phyloP scores from a whole-genome alignment of 495 filamentous ascomycete genomes.

The Aspergillus homomorphus region DNA sequence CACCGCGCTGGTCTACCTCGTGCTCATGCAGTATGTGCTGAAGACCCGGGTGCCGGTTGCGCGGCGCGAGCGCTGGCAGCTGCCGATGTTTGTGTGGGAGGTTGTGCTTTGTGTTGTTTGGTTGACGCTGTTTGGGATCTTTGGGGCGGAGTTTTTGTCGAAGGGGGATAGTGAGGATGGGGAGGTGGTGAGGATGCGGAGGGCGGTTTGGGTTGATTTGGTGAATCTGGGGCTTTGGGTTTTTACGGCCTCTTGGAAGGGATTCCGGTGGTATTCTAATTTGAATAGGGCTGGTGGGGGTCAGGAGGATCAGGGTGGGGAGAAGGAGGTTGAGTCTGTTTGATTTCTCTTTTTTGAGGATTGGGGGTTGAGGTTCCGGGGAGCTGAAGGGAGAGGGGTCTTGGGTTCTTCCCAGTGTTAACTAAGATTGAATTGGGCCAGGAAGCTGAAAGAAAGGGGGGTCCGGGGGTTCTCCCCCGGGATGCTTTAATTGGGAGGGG shows the following conservation, averaged over 20 bases:
- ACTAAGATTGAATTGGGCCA: too few species aligned
- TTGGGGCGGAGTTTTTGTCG: slow-evolving; percentile 71
- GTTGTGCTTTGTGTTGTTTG: slow-evolving; percentile 66
- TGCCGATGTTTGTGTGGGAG: slow-evolving; percentile 65
- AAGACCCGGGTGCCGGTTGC: slow-evolving; percentile 20
- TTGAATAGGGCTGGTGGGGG: slow-evolving; percentile 8
- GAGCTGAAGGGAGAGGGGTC: not conserved
- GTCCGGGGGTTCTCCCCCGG: too few species aligned
- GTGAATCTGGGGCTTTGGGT: slow-evolving; percentile 71
- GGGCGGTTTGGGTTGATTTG: slow-evolving; percentile 82
- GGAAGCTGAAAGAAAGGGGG: too few species aligned
- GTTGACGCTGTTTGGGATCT: slow-evolving; percentile 77
- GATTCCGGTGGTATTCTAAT: slow-evolving; percentile 38
- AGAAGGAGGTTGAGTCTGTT: slow-evolving; percentile 16
- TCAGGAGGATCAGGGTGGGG: slow-evolving; percentile 5
- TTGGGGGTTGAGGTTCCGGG: not conserved
- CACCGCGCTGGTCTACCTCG: slow-evolving; percentile 57
- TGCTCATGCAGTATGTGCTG: slow-evolving; percentile 54
- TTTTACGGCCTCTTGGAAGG: slow-evolving; percentile 45
- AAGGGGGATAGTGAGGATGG: slow-evolving; percentile 39
- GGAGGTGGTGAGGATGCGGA: slow-evolving; percentile 70
- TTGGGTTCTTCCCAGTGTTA: too few species aligned
- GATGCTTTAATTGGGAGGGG: too few species aligned
- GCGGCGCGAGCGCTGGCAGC: slow-evolving; percentile 11
- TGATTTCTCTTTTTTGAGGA: slow-evolving; percentile 3